Conservation (phyloP, 441 rosid species). For the Erodium moschatum region DNA sequence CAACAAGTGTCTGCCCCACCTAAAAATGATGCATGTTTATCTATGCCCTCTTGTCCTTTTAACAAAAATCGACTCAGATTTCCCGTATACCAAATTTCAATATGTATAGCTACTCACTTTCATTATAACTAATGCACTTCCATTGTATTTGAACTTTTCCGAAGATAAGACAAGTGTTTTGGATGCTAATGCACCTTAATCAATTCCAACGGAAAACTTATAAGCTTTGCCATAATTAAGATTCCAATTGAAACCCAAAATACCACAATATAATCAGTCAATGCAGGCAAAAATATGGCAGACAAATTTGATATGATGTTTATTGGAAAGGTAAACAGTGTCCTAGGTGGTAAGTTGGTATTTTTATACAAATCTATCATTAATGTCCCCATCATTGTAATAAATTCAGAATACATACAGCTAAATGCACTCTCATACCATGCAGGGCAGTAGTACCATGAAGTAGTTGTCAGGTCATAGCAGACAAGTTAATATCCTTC, state of each 20-base stretch:
- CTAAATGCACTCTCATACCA: neutral
- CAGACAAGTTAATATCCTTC: neutral
- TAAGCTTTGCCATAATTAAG: neutral
- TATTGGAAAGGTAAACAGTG: neutral
- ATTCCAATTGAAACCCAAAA: neutral
- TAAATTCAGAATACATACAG: neutral
- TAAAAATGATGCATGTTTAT: neutral
- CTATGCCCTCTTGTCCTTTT: neutral
- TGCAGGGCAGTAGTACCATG: neutral
- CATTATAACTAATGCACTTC: neutral
- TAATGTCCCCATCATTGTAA: neutral
- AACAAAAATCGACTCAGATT: neutral
- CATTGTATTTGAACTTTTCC: neutral
- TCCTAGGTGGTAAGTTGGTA: neutral
- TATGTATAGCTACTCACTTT: neutral
- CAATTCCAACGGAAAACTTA: neutral
- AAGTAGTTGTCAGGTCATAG: neutral
- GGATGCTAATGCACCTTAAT: neutral
- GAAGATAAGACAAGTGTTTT: neutral
- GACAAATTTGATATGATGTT: neutral
- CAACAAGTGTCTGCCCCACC: conserved; percentile 4
- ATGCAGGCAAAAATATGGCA: neutral
- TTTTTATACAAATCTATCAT: neutral
- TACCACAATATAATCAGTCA: neutral
- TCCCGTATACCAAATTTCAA: neutral